These are phyloP conservation scores for Galerina sulciceps DNA, from an alignment of 768 basidiomycete genomes.

Conservation along the genomic window DNA sequence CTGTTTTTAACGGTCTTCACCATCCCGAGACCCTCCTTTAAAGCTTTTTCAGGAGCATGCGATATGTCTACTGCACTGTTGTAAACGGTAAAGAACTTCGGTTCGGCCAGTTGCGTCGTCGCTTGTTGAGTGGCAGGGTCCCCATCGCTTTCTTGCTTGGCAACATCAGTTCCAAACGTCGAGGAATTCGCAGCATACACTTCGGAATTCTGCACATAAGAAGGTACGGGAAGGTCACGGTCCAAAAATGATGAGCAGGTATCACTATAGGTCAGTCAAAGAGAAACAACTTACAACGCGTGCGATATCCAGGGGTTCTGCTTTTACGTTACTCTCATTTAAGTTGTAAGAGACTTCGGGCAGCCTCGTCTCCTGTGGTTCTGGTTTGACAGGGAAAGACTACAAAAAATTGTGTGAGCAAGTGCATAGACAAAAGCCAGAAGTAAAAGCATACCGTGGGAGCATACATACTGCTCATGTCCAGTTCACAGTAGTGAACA, in stretches of 20 bases:
- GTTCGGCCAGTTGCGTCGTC: conserved; percentile 1
- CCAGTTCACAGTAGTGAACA: no score
- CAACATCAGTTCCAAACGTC: background rate
- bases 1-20: conserved; percentile 48
- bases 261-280: background rate
- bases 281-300: conserved; percentile 24
- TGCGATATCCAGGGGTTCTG: conserved; percentile 32
- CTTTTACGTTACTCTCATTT: conserved; percentile 25
- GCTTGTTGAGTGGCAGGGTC: background rate
- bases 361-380: conserved; percentile 26
- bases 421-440: background rate
- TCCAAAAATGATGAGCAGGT: conserved; percentile 13
- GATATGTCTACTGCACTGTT: conserved; percentile 44
- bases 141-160: background rate
- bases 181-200: background rate
- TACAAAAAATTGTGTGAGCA: background rate
- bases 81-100: conserved; percentile 38
- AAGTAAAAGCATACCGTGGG: background rate
- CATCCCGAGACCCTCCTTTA: conserved; percentile 57
- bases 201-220: conserved; percentile 16
- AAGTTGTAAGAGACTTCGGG: background rate
- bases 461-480: background rate
- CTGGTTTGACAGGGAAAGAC: conserved; percentile 28
- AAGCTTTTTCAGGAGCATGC: conserved; percentile 51
- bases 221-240: conserved; percentile 29